Percentiles rank a stretch among this genome's conserved stretches.
phyloP scores from a whole-genome alignment of 1,139 yeast species.

The Hanseniaspora gamundiae region DNA sequence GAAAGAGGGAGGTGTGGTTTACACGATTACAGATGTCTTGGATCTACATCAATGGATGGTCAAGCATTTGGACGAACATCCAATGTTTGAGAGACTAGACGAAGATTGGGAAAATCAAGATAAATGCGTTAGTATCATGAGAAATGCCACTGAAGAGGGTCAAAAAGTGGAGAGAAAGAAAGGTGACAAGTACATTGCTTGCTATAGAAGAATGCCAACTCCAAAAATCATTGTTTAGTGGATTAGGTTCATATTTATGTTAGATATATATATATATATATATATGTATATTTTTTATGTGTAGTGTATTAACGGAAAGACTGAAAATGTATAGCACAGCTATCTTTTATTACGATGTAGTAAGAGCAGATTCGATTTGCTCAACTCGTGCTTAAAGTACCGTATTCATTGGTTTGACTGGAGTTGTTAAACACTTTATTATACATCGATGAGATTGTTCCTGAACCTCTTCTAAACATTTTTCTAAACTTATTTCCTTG shows the following conservation, averaged over 20 bases:
- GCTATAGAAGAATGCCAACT: conserved; percentile 63
- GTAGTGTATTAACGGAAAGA: no score
- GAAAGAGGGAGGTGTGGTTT: conserved; percentile 75
- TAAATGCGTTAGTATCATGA: conserved; percentile 77
- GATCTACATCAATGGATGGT: conserved; percentile 97
- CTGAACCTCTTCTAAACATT: conserved; percentile 15
- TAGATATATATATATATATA: not conserved
- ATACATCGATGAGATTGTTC: conserved; percentile 11
- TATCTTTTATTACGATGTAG: no score
- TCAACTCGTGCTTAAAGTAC: conserved; percentile 1
- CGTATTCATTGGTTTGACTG: conserved; percentile 10
- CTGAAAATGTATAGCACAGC: no score
- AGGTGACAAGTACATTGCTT: conserved; percentile 81
- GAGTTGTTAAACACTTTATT: conserved; percentile 10
- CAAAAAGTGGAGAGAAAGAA: conserved; percentile 86
- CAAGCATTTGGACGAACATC: conserved; percentile 78
- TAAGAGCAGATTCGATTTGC: no score
- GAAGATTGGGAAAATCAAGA: conserved; percentile 74
- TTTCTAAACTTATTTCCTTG: conserved; percentile 9
- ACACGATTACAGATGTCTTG: conserved; percentile 91
- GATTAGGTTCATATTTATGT: no score
- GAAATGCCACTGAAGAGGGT: conserved; percentile 90
- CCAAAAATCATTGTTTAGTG: conserved; percentile 29
- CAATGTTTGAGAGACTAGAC: conserved; percentile 70
- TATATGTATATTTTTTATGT: not conserved